Percentiles rank a stretch among this genome's conserved stretches.
Conservation (phyloP, 352 stramenopile species). For the Phytophthora brassicae region DNA sequence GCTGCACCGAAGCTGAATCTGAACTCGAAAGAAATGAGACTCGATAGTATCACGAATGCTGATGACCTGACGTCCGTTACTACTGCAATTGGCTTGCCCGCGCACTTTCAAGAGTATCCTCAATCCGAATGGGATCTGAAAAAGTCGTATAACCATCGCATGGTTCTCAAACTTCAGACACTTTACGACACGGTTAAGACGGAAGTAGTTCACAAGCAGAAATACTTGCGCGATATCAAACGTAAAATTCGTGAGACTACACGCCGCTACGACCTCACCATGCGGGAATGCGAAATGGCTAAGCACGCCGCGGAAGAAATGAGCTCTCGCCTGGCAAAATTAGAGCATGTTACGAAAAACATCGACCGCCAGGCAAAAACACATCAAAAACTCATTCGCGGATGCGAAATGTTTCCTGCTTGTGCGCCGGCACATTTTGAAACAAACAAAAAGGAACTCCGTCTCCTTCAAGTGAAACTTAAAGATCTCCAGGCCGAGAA, state of each 20-base stretch:
- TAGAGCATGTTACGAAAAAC: constrained; percentile 58
- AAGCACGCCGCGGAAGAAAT: constrained; percentile 78
- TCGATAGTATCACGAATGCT: constrained; percentile 30
- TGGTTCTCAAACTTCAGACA: constrained; percentile 78
- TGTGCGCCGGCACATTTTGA: constrained; percentile 65
- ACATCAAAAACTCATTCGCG: constrained; percentile 64
- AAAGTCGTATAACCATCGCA: constrained; percentile 76
- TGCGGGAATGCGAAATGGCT: constrained; percentile 81
- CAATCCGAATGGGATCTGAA: constrained; percentile 79
- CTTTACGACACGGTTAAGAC: constrained; percentile 65
- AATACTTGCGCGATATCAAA: constrained; percentile 57
- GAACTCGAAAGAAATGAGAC: constrained; percentile 22
- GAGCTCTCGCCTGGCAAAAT: constrained; percentile 61
- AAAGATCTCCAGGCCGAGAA: constrained; percentile 72
- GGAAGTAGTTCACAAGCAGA: constrained; percentile 65
- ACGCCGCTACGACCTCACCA: constrained; percentile 58
- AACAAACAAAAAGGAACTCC: constrained; percentile 65
- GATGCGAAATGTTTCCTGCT: constrained; percentile 64
- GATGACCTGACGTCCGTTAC: constrained; percentile 29
- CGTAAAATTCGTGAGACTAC: constrained; percentile 66
- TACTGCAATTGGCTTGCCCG: constrained; percentile 61
- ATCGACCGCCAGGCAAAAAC: constrained; percentile 78
- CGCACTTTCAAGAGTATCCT: constrained; percentile 78
- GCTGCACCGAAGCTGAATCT: constrained; percentile 3
- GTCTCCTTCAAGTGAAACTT: constrained; percentile 68